Evolutionary conservation across 441 rosid species (phyloP).

Genomic region (Mallotus repandus): DNA sequence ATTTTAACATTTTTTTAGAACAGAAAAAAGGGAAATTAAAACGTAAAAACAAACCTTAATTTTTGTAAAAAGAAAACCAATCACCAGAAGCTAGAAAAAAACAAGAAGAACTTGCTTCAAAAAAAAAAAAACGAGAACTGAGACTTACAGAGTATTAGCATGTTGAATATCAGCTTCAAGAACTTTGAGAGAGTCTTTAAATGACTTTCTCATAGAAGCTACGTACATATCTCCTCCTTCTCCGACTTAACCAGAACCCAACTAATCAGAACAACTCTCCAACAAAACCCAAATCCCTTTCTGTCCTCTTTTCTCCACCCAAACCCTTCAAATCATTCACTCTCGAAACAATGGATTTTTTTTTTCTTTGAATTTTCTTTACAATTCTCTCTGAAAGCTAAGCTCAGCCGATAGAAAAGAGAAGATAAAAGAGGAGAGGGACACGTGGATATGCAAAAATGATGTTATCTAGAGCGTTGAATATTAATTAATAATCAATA

Average conservation of each 20-base stretch:
- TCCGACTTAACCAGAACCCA: conserved; percentile 1
- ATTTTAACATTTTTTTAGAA: background rate
- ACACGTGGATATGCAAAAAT: conserved; percentile 32
- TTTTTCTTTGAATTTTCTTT: too few species aligned
- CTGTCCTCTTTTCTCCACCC: background rate
- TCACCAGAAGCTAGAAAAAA: background rate
- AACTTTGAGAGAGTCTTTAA: conserved; percentile 67
- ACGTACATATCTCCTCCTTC: conserved; percentile 38
- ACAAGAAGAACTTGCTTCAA: too few species aligned
- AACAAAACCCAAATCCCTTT: background rate
- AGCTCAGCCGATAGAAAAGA: conserved; percentile 15
- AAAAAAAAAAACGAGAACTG: too few species aligned
- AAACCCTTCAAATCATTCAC: background rate
- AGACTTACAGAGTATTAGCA: conserved; percentile 67
- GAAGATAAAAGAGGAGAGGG: conserved; percentile 3
- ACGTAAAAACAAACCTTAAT: background rate
- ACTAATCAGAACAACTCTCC: conserved; percentile 6
- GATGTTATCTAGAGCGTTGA: conserved; percentile 28
- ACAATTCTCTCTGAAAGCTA: too few species aligned
- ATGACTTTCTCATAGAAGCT: conserved; percentile 55
- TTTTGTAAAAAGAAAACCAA: background rate
- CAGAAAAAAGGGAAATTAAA: background rate
- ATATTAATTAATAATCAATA: background rate
- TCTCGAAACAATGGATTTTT: background rate
- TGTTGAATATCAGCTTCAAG: conserved; percentile 81